A percentile compares a stretch with the other conserved stretches of the same genome.
These are phyloP conservation scores for Coccinonectria pachysandricola DNA, from an alignment of 2,329 filamentous ascomycete species.

Conservation along the genomic window DNA sequence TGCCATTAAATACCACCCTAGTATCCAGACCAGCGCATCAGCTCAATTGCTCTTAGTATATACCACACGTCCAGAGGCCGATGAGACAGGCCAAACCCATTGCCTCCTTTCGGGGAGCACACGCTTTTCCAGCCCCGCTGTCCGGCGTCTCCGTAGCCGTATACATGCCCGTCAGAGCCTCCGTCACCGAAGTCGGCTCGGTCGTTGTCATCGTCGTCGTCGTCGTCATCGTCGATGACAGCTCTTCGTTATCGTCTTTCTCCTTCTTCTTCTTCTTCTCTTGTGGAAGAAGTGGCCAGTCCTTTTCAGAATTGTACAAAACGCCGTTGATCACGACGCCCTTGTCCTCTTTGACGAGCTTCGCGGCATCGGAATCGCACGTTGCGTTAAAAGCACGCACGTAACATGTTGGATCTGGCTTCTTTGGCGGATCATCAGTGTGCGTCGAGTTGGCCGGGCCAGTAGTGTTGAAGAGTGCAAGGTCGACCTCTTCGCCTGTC, in stretches of 20 bases:
- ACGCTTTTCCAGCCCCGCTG: constrained; percentile 7
- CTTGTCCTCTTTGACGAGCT: constrained; percentile 34
- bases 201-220: constrained; percentile 12
- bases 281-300: constrained; percentile 28
- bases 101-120: constrained; percentile 5
- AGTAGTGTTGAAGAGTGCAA: constrained; percentile 42
- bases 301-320: constrained; percentile 32
- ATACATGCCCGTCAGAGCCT: constrained; percentile 23
- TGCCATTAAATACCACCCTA: too few relatives aligned
- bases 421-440: constrained; percentile 39
- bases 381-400: constrained; percentile 40
- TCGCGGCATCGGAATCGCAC: constrained; percentile 41
- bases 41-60: too few relatives aligned
- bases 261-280: too few relatives aligned
- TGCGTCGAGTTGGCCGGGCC: constrained; percentile 48
- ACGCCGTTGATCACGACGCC: constrained; percentile 53
- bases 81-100: constrained; percentile 7
- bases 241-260: too few relatives aligned
- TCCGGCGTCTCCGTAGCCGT: constrained; percentile 26
- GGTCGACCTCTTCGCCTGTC: constrained; percentile 41
- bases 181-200: constrained; percentile 9
- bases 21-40: too few relatives aligned
- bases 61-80: constrained; percentile 2
- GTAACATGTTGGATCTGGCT: constrained; percentile 48
- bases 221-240: too few relatives aligned